Evolutionary conservation across 768 basidiomycete species (phyloP).

Genomic region (Rhodosporidiobolus sp.): DNA sequence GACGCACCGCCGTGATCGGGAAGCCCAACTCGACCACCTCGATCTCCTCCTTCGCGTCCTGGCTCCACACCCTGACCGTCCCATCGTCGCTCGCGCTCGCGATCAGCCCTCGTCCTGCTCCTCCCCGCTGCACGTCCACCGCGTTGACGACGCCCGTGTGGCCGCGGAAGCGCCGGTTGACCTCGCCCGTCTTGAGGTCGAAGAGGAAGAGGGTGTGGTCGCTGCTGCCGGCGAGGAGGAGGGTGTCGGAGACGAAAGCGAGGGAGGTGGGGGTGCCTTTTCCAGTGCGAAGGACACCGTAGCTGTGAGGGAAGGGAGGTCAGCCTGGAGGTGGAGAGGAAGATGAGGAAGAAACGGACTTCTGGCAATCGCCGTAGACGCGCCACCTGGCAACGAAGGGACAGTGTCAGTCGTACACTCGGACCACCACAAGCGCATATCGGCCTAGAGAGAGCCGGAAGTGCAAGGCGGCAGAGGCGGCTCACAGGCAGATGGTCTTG

Average conservation of each 20-base stretch:
- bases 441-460: no score
- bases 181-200: constrained; percentile 78
- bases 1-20: constrained; percentile 71
- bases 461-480: no score
- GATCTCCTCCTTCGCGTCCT: constrained; percentile 72
- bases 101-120: constrained; percentile 77
- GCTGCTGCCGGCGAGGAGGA: constrained; percentile 78
- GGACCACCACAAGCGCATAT: no score
- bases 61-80: constrained; percentile 83
- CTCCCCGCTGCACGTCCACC: constrained; percentile 61
- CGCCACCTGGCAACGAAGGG: constrained; percentile 19
- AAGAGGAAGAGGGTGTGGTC: constrained; percentile 76
- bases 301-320: constrained; percentile 63
- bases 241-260: constrained; percentile 55
- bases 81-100: constrained; percentile 90
- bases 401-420: no score
- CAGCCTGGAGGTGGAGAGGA: neutral
- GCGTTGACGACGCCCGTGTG: constrained; percentile 89
- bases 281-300: constrained; percentile 75
- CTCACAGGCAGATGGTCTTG: constrained; percentile 68
- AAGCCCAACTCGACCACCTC: constrained; percentile 72
- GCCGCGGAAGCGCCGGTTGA: constrained; percentile 74
- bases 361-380: constrained; percentile 42
- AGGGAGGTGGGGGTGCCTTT: constrained; percentile 87
- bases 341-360: constrained; percentile 14